Base-by-base conservation (phyloP, 805 yeast species). In the Candida piceae region DNA sequence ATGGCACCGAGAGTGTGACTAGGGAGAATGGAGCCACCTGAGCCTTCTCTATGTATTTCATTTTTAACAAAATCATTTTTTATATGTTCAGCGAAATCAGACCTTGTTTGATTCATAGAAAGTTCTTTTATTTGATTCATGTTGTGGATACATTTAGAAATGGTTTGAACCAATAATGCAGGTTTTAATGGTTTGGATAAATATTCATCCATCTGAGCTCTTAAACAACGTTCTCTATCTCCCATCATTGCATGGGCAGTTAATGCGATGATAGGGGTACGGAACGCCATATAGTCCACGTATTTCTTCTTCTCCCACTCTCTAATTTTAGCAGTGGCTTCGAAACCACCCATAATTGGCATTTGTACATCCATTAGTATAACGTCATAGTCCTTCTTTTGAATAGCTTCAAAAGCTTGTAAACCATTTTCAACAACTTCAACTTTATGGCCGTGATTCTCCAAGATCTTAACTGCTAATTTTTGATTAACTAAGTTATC, bases 221-320 rank as follows among this genome's bases (percentile, higher is more conserved):
- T 84, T 60, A 86, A 66, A 41, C 95, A 85, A 50, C 83, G 72
- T 55, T 86, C 96, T 35, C 95, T 67, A 60, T 87, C 95, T 32
- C 95, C 96, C 65, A 86, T 69, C 96, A 86, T 87, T 3, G 96
- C 96, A 59, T 86, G 95, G 0, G 95, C 96, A 0, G 95, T 87
- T 40, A 86, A 68, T 2, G 95, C 95, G 51, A 86, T 85, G 49
- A 86, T 86, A 16, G 96, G 95, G 1, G 90, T 82, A 40, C 94
- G 71, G 42, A 81, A 78, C 22, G 84, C 72, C 35, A 80, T 71
- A 10, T 33, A 73, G 55, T 78, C 81, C 16, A 77, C 75, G 30
- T 89, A 87, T 44, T 80, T 79, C 60, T 80, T 82, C 65, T 74
- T 77, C 61, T 86, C 96, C 94, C 94, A 85, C 53, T 83, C 87